These are phyloP conservation scores for Pisolithus orientalis DNA, from an alignment of 768 basidiomycete genomes.

Conservation along the genomic window DNA sequence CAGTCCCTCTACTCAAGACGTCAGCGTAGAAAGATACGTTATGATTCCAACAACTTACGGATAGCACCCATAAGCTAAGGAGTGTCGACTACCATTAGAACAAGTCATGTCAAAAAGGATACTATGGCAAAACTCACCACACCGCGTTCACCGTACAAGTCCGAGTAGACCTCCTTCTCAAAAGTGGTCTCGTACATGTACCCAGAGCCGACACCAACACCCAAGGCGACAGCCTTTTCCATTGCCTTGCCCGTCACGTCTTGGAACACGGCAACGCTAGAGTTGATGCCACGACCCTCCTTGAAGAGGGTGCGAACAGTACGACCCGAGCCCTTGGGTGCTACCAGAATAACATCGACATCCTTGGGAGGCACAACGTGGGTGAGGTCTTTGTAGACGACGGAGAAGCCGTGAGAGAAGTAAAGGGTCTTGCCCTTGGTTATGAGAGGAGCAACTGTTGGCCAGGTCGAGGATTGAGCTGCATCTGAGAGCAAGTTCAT, in stretches of 20 bases:
- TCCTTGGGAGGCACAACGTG: conserved; percentile 86
- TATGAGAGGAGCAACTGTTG: conserved; percentile 83
- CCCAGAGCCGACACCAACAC: conserved; percentile 91
- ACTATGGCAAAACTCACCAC: conserved; percentile 56
- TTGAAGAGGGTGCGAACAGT: conserved; percentile 99
- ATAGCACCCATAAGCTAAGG: conserved; percentile 92
- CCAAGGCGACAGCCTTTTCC: conserved; percentile 94
- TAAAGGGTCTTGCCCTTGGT: conserved; percentile 99
- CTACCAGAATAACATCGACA: conserved; percentile 98
- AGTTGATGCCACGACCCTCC: conserved; percentile 98
- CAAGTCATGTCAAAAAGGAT: conserved; percentile 5
- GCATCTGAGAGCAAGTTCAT: conserved; percentile 99
- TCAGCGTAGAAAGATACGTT: conserved; percentile 1
- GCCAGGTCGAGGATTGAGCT: conserved; percentile 97
- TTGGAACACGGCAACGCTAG: conserved; percentile 91
- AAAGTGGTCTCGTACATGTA: conserved; percentile 99
- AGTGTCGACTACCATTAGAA: neutral
- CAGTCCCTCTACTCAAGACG: conserved; percentile 66
- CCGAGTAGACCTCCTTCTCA: conserved; percentile 99
- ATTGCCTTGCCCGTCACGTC: conserved; percentile 97
- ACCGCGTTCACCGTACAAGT: conserved; percentile 99
- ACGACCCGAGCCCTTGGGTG: conserved; percentile 97
- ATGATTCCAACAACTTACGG: conserved; percentile 45
- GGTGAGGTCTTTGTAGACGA: conserved; percentile 97
- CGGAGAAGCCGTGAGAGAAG: conserved; percentile 99